A percentile compares a stretch with the other conserved stretches of the same genome.
Evolutionary conservation across 2,329 filamentous ascomycete species (phyloP).

Genomic region (Aureobasidium sp.): DNA sequence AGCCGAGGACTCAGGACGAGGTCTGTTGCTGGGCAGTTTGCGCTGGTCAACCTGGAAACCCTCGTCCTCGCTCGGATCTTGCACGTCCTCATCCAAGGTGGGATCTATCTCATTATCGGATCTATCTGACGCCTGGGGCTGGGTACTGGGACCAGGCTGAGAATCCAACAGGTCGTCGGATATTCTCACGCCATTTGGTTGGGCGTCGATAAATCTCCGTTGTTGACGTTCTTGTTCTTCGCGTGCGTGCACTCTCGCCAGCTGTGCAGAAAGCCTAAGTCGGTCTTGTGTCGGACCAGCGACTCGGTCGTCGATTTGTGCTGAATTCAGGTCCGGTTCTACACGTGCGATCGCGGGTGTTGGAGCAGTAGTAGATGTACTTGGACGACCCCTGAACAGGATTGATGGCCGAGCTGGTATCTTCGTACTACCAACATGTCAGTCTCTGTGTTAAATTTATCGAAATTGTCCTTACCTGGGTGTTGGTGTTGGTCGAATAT

Average conservation of each 20-base stretch:
- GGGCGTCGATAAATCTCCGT: constrained; percentile 34
- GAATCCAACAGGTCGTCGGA: neutral
- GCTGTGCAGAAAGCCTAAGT: neutral
- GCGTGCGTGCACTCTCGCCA: neutral
- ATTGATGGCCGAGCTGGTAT: neutral
- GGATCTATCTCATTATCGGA: neutral
- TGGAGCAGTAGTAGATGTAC: neutral
- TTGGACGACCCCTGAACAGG: neutral
- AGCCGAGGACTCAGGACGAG: neutral
- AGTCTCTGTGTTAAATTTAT: neutral
- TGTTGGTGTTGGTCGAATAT: neutral
- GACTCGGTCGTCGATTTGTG: neutral
- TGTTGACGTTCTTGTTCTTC: constrained; percentile 14
- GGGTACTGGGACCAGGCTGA: neutral
- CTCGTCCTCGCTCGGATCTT: constrained; percentile 33
- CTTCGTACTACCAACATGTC: neutral
- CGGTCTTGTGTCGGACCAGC: neutral
- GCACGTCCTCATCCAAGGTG: constrained; percentile 19
- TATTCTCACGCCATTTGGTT: constrained; percentile 32
- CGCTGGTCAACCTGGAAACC: constrained; percentile 39
- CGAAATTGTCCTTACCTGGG: neutral
- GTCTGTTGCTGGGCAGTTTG: constrained; percentile 21
- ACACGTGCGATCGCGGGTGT: neutral
- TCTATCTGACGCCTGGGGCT: neutral
- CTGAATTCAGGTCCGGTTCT: neutral